Evolutionary conservation across 441 rosid species (phyloP), one percentile per base, ranked within the genome.

Genomic region (Biscutella laevigata): DNA sequence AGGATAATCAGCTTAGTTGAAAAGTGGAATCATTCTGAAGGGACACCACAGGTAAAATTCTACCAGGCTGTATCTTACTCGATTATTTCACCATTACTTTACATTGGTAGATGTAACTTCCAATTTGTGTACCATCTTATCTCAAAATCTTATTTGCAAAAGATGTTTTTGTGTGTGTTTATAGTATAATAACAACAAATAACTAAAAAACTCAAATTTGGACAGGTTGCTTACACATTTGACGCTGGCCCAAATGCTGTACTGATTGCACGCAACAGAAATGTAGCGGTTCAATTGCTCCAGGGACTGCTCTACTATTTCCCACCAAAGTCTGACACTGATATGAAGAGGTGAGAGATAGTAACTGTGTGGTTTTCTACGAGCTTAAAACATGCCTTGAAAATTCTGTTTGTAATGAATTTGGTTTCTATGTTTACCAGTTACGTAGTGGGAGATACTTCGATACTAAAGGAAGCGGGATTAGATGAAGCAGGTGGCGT

Each of bases 211-310:
- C n/a, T n/a, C n/a, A n/a, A n/a, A n/a, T n/a, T n/a, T n/a, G n/a
- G 42, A 42, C 81, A 83, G 96, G 83, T 88, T 57, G 89, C 92
- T 29, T 88, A 85, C 48, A 83, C 96, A 22, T 88, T 79, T 48
- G 96, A 88, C 67, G 92, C 96, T 48, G 96, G 95, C 66, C 95
- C 96, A 1, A 88, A 85, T 34, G 91, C 87, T 1, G 95, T 88
- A 64, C 57, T 88, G 46, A 77, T 85, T 26, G 89, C 95, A 56
- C 77, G 35, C 11, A 69, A 77, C 56, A 68, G 84, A 60, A 76
- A 79, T 54, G 68, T 77, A 30, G 92, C 96, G 29, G 49, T 72
- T 45, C 73, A 75, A 63, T 74, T 85, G 66, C 59, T 88, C 54
- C 85, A 75, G 67, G 74, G 79, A 74, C 71, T 88, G 61, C 96